Evolutionary conservation across 2,329 filamentous ascomycete species (phyloP), one percentile per base, ranked within the genome.

Genomic region (Fusarium albidum): DNA sequence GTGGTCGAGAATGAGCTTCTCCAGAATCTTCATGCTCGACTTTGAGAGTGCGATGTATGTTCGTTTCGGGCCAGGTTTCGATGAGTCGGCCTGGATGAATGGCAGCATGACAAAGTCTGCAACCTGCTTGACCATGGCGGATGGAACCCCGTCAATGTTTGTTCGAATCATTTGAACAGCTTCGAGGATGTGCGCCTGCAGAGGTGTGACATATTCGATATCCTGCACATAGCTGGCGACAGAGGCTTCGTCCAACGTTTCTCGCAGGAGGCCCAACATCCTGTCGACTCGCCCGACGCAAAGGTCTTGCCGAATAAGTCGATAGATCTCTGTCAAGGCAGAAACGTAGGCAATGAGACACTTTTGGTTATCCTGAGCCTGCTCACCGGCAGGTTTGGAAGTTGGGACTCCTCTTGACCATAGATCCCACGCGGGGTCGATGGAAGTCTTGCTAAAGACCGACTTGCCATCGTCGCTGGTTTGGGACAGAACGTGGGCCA

Each of bases 41-140:
- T 95, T 96, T 1, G 93, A 92, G 68, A 98, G 84, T 28, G 95
- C 94, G 49, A 99, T 86, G 68, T 92, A 98, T 0, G 92, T 96
- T 7, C 91, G 89, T 50, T 85, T 85, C 43, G 75, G 68, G 2
- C 67, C 61, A 11, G 76, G 72, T 11, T 63, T 62, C 59, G 74
- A 49, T 55, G 72, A 17, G 55, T 67, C 48, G 51, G 75, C 67
- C 50, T 73, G 69, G 1, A 77, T 73, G 63, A 91, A 93, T 2
- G 91, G 88, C 28, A 96, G 77, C 3, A 84, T 82, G 9, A 86
- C 82, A 53, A 96, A 86, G 42, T 90, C 83, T 2, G 91, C 84
- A 9, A 92, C 81, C 49, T 90, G 82, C 1, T 77, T 77, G 43
- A 93, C 80, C 64, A 96, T 75, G n/a, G 82, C 83, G 1, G 88